Evolutionary conservation across 345 rosid genomes (phyloP).

Genomic region (Stellera chamaejasme): DNA sequence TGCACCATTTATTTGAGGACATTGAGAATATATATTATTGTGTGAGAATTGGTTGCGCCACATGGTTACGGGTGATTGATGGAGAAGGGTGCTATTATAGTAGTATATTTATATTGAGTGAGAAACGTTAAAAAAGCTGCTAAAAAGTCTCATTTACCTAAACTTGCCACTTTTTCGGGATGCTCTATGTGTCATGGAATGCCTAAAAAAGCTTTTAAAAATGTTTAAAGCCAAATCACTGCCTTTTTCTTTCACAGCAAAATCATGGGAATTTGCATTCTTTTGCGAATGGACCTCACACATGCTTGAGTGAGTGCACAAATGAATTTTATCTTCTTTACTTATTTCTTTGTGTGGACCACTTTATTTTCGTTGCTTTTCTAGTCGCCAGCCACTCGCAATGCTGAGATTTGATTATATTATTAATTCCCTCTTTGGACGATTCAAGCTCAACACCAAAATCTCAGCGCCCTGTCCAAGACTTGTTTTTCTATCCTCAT

Average conservation of each 20-base stretch:
- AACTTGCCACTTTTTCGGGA: slow-evolving; percentile 19
- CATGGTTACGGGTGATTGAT: neutral
- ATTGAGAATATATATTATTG: slow-evolving; percentile 8
- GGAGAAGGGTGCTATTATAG: neutral
- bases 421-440: neutral
- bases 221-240: slow-evolving; percentile 7
- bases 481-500: too few relatives aligned
- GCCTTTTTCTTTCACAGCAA: slow-evolving; percentile 2
- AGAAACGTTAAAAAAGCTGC: slow-evolving; percentile 2
- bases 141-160: slow-evolving; percentile 13
- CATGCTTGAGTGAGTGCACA: slow-evolving; percentile 13
- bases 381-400: neutral
- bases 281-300: slow-evolving; percentile 5
- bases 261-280: slow-evolving; percentile 10
- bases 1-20: too few relatives aligned
- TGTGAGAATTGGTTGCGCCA: slow-evolving; percentile 4
- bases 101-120: neutral
- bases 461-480: too few relatives aligned
- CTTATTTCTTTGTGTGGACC: neutral
- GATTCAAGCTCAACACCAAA: neutral
- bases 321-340: slow-evolving; percentile 1
- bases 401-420: neutral
- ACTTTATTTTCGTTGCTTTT: slow-evolving; percentile 2
- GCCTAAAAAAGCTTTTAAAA: slow-evolving; percentile 8
- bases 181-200: slow-evolving; percentile 13